A percentile compares a stretch with the other conserved stretches of the same genome.
Evolutionary conservation across 2,329 filamentous ascomycete species (phyloP).

Genomic region (Colletotrichum viniferum): DNA sequence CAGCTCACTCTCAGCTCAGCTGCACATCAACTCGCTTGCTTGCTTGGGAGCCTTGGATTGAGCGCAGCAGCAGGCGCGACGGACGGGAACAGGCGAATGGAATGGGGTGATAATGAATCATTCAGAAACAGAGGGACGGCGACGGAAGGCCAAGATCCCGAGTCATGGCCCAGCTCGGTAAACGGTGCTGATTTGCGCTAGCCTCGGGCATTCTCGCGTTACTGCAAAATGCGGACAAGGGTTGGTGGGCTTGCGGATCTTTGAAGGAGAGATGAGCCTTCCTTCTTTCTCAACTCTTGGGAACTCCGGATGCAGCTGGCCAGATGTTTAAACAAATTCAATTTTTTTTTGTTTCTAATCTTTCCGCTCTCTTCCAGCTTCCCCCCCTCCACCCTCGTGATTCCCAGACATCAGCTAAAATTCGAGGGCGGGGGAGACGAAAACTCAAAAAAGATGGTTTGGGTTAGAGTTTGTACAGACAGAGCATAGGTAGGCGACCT

Average conservation of each 20-base stretch:
- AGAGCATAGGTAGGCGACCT: background rate
- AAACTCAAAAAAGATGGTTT: background rate
- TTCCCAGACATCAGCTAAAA: background rate
- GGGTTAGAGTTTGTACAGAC: background rate
- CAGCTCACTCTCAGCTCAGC: background rate
- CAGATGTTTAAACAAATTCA: background rate
- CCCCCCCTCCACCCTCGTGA: background rate
- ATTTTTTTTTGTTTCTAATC: background rate
- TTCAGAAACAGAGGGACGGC: background rate
- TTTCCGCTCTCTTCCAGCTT: background rate
- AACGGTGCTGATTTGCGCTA: slow-evolving; percentile 2
- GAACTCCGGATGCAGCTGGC: background rate
- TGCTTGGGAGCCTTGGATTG: background rate
- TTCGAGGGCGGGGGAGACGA: background rate
- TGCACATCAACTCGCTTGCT: background rate
- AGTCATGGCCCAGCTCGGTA: slow-evolving; percentile 12
- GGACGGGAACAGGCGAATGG: slow-evolving; percentile 11
- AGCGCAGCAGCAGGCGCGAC: background rate
- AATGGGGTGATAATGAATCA: slow-evolving; percentile 16
- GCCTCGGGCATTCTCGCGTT: background rate
- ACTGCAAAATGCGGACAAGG: background rate
- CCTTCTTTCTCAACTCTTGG: background rate
- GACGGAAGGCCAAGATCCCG: slow-evolving; percentile 2
- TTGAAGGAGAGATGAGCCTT: background rate
- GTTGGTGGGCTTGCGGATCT: background rate